Evolutionary conservation across 2,329 filamentous ascomycete species (phyloP).

Genomic region (Fusarium sp.): DNA sequence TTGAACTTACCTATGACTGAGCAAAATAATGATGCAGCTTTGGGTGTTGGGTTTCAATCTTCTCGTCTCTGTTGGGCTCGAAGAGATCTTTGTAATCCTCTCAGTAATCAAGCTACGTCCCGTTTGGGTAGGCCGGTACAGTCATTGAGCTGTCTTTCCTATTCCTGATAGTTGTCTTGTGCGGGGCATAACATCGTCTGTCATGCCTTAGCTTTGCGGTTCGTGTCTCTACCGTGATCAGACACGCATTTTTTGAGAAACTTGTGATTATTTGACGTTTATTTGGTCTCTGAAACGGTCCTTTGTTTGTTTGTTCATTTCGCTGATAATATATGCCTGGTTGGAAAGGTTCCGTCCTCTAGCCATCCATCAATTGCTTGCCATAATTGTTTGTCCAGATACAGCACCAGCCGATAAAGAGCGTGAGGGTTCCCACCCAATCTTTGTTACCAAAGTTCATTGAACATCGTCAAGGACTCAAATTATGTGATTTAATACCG

Average conservation of each 20-base stretch:
- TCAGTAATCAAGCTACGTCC: slow-evolving; percentile 7
- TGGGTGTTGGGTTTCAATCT: background rate
- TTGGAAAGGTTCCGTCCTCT: background rate
- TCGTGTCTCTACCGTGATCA: no score
- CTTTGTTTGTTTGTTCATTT: no score
- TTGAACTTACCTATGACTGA: background rate
- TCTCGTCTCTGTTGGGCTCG: slow-evolving; percentile 6
- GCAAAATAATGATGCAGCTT: background rate
- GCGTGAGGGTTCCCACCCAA: no score
- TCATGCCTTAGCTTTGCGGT: no score
- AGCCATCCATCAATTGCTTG: no score
- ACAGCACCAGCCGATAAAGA: background rate
- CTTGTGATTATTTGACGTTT: background rate
- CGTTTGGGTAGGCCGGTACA: slow-evolving; percentile 1
- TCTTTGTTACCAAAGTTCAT: no score
- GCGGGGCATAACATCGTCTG: slow-evolving; percentile 11
- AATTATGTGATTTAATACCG: no score
- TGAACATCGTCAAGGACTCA: no score
- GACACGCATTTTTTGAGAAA: background rate
- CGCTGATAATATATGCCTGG: background rate
- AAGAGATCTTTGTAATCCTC: slow-evolving; percentile 6
- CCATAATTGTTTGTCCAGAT: background rate
- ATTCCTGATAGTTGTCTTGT: slow-evolving; percentile 3
- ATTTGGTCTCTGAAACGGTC: background rate
- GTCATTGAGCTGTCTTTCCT: background rate